phyloP scores from a whole-genome alignment of 768 basidiomycete genomes.

The Lactifluus piperatus region DNA sequence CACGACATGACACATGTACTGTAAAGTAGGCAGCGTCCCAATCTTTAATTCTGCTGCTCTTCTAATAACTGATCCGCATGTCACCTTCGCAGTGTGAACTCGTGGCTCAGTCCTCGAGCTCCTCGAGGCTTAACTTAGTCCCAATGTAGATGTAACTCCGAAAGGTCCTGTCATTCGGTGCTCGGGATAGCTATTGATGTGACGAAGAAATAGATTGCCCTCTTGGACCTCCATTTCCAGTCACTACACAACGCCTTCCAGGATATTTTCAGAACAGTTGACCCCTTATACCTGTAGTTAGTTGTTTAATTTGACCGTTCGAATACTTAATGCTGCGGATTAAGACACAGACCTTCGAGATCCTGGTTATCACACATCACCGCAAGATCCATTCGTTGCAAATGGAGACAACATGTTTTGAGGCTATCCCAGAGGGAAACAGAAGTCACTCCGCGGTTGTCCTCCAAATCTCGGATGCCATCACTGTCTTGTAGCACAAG shows the following conservation, averaged over 20 bases:
- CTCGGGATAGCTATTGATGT: background rate
- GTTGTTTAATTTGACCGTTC: background rate
- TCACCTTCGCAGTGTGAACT: background rate
- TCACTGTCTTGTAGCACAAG: conserved; percentile 85
- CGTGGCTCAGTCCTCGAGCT: background rate
- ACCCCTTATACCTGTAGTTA: conserved; percentile 3
- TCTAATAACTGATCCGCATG: background rate
- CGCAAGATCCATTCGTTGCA: conserved; percentile 72
- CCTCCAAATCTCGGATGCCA: conserved; percentile 44
- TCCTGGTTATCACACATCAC: conserved; percentile 63
- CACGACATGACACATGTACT: background rate
- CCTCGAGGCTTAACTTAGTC: background rate
- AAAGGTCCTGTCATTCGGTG: background rate
- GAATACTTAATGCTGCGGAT: background rate
- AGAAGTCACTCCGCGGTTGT: conserved; percentile 64
- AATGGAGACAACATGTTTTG: conserved; percentile 71
- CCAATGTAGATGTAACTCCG: no score
- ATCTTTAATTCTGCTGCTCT: background rate
- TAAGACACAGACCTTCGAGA: conserved; percentile 43
- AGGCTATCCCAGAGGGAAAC: conserved; percentile 83
- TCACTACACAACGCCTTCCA: background rate
- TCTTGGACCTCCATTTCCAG: background rate
- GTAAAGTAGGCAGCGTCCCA: background rate
- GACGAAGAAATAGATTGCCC: background rate
- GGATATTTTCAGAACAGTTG: background rate